Percentiles rank a stretch among this genome's conserved stretches.
Evolutionary conservation across 2,329 filamentous ascomycete genomes (phyloP).

Genomic region (Sporothrix dimorphospora): DNA sequence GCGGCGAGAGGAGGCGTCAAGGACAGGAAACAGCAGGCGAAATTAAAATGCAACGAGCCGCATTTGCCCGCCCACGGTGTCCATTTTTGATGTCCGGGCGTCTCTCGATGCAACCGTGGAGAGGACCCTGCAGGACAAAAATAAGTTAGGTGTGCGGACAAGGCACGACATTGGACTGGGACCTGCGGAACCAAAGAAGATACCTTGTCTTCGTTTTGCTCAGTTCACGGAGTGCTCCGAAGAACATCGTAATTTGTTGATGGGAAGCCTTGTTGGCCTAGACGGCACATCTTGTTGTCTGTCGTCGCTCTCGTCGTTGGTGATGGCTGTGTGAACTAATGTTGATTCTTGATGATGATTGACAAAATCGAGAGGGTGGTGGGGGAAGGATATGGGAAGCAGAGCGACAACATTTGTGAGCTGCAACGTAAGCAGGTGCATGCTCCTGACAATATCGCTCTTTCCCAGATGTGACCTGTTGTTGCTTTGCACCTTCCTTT

Average conservation of each 20-base stretch:
- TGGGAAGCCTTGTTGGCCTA: not conserved
- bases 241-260: not conserved
- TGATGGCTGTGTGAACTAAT: not conserved
- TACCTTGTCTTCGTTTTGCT: not conserved
- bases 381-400: not conserved
- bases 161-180: not conserved
- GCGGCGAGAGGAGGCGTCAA: not conserved
- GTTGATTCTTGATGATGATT: not conserved
- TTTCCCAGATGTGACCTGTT: constrained; percentile 9
- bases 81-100: constrained; percentile 2
- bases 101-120: not conserved
- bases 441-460: constrained; percentile 7
- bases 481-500: constrained; percentile 26
- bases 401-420: no score
- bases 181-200: not conserved
- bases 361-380: not conserved
- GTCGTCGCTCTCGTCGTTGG: not conserved
- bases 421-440: not conserved
- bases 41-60: constrained; percentile 4
- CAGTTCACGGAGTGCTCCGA: not conserved
- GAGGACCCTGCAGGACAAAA: constrained; percentile 22
- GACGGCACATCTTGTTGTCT: not conserved
- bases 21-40: not conserved
- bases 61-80: not conserved
- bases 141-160: not conserved